phyloP scores from a whole-genome alignment of 2,329 filamentous ascomycete genomes.

The Thelonectria discophora region DNA sequence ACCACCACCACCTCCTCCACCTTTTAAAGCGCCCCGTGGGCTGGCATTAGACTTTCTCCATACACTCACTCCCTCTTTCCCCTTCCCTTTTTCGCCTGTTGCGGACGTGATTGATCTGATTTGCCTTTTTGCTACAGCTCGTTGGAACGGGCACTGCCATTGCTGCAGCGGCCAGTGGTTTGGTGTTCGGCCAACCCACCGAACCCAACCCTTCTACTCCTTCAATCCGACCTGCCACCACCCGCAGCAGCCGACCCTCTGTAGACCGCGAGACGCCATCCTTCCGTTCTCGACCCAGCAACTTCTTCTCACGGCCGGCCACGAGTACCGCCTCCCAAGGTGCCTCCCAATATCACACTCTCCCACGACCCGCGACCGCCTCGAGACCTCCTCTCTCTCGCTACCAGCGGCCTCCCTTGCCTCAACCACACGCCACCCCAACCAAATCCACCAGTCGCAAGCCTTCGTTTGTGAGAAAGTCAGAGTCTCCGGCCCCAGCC shows the following conservation, averaged over 20 bases:
- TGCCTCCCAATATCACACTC: conserved; percentile 42
- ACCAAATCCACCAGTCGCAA: conserved; percentile 52
- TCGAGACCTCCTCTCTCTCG: conserved; percentile 51
- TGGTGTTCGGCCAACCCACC: conserved; percentile 65
- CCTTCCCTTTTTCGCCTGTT: conserved; percentile 14
- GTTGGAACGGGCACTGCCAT: conserved; percentile 69
- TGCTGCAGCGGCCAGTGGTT: conserved; percentile 66
- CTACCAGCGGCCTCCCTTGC: conserved; percentile 49
- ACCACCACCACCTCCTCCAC: conserved; percentile 39
- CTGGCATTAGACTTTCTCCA: conserved; percentile 38
- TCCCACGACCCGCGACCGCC: conserved; percentile 44
- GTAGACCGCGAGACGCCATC: conserved; percentile 47
- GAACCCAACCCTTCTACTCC: conserved; percentile 50
- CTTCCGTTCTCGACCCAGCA: conserved; percentile 39
- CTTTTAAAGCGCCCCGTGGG: conserved; percentile 32
- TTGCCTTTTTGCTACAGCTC: conserved; percentile 55
- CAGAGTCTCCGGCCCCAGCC: conserved; percentile 49
- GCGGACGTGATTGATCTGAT: conserved; percentile 35
- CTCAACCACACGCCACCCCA: conserved; percentile 54
- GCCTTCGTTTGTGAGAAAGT: conserved; percentile 53
- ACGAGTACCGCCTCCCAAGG: conserved; percentile 52
- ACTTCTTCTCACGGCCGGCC: conserved; percentile 52
- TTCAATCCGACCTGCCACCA: conserved; percentile 40
- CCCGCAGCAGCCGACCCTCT: conserved; percentile 44
- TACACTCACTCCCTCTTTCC: conserved; percentile 30